These are phyloP conservation scores for Phoenix roebelenii DNA, from an alignment of 176 grass and related monocot genomes.

Conservation along the genomic window DNA sequence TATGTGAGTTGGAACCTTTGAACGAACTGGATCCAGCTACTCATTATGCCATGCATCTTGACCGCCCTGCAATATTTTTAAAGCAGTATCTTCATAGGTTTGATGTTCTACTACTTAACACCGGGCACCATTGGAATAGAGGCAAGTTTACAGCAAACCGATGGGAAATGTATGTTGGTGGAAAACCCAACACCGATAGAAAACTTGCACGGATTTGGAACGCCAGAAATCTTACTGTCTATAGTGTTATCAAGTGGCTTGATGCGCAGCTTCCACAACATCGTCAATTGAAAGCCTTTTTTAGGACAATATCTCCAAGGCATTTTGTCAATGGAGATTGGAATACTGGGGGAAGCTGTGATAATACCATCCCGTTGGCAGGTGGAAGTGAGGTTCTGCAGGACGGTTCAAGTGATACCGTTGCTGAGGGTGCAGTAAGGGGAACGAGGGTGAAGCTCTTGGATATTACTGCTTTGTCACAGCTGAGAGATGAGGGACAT, in stretches of 20 bases:
- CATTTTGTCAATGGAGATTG: constrained; percentile 97
- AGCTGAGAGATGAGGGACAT: constrained; percentile 81
- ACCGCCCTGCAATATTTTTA: constrained; percentile 74
- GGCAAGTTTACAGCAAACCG: constrained; percentile 78
- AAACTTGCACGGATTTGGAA: constrained; percentile 38
- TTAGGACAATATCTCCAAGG: constrained; percentile 85
- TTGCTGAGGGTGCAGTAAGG: constrained; percentile 52
- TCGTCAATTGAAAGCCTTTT: constrained; percentile 59
- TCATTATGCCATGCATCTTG: constrained; percentile 79
- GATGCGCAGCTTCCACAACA: constrained; percentile 40
- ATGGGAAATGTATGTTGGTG: constrained; percentile 74
- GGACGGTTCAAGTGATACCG: constrained; percentile 56
- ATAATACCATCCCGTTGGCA: constrained; percentile 54
- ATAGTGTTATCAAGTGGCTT: constrained; percentile 67
- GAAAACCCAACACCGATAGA: constrained; percentile 35
- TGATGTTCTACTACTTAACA: constrained; percentile 85
- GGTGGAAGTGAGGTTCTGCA: constrained; percentile 58
- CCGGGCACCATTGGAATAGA: constrained; percentile 98
- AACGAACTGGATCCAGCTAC: constrained; percentile 33
- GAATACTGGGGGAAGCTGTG: constrained; percentile 94
- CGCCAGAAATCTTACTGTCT: constrained; percentile 66
- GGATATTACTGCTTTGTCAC: constrained; percentile 79
- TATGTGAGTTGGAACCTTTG: constrained; percentile 81
- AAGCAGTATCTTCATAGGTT: constrained; percentile 57
- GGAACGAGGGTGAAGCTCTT: constrained; percentile 64